Conservation (phyloP, 2,329 filamentous ascomycete genomes). For the Pleurostoma richardsiae region DNA sequence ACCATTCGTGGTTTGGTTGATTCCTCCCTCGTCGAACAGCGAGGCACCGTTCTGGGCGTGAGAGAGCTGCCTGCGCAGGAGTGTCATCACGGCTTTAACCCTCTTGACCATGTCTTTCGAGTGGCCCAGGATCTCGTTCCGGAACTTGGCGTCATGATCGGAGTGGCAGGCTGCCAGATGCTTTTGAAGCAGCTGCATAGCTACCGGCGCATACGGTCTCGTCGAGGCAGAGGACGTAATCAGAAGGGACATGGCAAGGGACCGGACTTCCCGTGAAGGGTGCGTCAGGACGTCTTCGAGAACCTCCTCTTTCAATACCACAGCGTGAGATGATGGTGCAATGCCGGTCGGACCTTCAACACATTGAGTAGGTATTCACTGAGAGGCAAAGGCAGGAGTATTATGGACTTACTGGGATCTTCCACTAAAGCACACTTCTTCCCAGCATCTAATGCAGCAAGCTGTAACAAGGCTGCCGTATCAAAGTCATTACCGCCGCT, state of each 20-base stretch:
- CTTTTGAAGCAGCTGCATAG: conserved; percentile 57
- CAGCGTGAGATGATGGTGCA: conserved; percentile 11
- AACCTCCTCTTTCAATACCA: conserved; percentile 31
- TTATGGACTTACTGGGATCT: conserved; percentile 48
- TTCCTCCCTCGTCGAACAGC: too few species aligned
- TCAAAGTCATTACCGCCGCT: conserved; percentile 35
- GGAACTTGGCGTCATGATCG: conserved; percentile 80
- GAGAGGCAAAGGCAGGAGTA: conserved; percentile 4
- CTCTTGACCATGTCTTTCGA: conserved; percentile 74
- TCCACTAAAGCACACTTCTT: conserved; percentile 67
- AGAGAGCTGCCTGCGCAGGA: conserved; percentile 40
- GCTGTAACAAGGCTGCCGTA: conserved; percentile 52
- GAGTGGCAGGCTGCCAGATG: conserved; percentile 71
- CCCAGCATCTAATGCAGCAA: conserved; percentile 65
- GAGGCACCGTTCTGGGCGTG: conserved; percentile 1
- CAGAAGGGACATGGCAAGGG: conserved; percentile 77
- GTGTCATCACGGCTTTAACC: conserved; percentile 60
- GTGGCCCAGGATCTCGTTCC: conserved; percentile 73
- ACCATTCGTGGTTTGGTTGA: too few species aligned
- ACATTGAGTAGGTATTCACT: conserved; percentile 8
- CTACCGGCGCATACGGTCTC: conserved; percentile 60
- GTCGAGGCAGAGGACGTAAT: conserved; percentile 71
- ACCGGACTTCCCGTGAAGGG: conserved; percentile 60
- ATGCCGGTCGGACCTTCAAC: conserved; percentile 14
- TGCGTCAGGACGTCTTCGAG: conserved; percentile 49